Evolutionary conservation across 306 rosid genomes (phyloP).

Genomic region (Astragalus membranaceus): DNA sequence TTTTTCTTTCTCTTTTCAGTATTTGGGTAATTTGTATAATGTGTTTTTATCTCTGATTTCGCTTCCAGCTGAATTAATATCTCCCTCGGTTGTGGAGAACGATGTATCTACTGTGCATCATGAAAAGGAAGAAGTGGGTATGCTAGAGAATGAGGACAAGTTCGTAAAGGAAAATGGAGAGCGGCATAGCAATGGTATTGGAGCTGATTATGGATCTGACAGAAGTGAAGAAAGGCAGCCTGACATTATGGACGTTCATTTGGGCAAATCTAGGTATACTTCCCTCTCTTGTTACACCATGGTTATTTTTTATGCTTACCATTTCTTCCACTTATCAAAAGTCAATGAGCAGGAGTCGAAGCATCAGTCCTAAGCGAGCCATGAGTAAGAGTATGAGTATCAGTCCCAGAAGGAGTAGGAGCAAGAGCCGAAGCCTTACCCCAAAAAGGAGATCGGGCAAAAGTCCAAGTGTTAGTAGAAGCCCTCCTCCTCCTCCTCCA

Average conservation of each 20-base stretch:
- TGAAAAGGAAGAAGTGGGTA: slow-evolving; percentile 35
- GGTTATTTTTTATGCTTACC: slow-evolving; percentile 56
- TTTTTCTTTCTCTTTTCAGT: neutral
- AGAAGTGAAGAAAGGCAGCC: slow-evolving; percentile 66
- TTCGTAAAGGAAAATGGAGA: slow-evolving; percentile 69
- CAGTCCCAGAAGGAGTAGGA: slow-evolving; percentile 66
- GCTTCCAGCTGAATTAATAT: slow-evolving; percentile 35
- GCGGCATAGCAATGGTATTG: slow-evolving; percentile 54
- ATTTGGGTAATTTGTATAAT: no score
- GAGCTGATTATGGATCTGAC: slow-evolving; percentile 45
- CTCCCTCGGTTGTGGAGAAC: slow-evolving; percentile 28
- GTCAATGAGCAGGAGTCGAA: slow-evolving; percentile 94
- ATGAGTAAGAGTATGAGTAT: slow-evolving; percentile 86
- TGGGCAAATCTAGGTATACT: slow-evolving; percentile 87
- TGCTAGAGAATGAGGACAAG: slow-evolving; percentile 34
- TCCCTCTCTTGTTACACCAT: slow-evolving; percentile 55
- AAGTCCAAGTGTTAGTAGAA: slow-evolving; percentile 32
- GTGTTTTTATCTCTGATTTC: neutral
- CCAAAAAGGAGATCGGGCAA: slow-evolving; percentile 37
- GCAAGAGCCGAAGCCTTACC: slow-evolving; percentile 54
- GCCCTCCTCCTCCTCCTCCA: slow-evolving; percentile 41
- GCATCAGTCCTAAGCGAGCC: slow-evolving; percentile 84
- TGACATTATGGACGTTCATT: slow-evolving; percentile 74
- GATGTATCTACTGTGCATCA: slow-evolving; percentile 27
- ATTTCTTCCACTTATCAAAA: slow-evolving; percentile 42